Conservation (phyloP, 192 early-diverging fungal genomes). For the Neocallimastix lanati region DNA sequence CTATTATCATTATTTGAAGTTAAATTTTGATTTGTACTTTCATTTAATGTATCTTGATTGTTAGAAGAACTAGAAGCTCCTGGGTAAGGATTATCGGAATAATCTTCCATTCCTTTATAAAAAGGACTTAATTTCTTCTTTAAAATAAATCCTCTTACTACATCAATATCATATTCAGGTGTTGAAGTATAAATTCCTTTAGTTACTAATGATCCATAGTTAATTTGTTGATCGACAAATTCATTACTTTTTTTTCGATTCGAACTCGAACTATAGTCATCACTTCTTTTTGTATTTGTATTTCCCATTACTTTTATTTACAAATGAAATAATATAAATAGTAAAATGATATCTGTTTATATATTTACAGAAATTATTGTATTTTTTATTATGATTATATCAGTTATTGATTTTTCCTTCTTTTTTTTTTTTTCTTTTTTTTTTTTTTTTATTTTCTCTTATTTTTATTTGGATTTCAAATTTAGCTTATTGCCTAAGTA, state of each 20-base stretch:
- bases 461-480: too few relatives aligned
- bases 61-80: background rate
- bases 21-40: too few relatives aligned
- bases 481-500: too few relatives aligned
- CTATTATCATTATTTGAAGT: background rate
- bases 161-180: constrained; percentile 59
- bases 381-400: too few relatives aligned
- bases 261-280: background rate
- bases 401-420: too few relatives aligned
- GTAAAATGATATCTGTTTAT: too few relatives aligned
- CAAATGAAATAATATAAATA: too few relatives aligned
- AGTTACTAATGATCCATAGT: background rate
- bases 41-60: background rate
- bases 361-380: too few relatives aligned
- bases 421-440: too few relatives aligned
- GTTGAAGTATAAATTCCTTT: constrained; percentile 8
- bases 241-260: background rate
- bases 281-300: background rate
- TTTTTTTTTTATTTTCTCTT: too few relatives aligned
- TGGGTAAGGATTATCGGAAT: constrained; percentile 18
- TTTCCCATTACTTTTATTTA: background rate
- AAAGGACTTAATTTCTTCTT: constrained; percentile 66
- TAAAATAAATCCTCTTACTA: constrained; percentile 53
- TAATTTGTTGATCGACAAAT: background rate
- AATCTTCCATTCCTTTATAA: constrained; percentile 59